These are phyloP conservation scores for Dianthus caryophyllus DNA, from an alignment of 148 eudicot species.

Conservation along the genomic window DNA sequence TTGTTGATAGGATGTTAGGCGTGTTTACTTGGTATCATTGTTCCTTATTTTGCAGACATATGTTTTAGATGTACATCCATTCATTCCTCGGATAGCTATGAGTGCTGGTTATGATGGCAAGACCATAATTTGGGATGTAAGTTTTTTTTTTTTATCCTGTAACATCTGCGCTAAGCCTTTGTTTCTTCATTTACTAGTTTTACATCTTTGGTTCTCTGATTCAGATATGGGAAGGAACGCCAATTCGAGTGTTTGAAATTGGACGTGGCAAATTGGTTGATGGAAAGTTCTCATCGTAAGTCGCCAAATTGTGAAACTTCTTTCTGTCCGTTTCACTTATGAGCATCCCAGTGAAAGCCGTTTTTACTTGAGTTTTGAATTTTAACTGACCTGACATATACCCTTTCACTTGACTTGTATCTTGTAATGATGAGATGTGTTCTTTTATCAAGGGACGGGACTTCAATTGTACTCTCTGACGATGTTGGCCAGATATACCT, in stretches of 20 bases:
- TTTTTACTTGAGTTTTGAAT: neutral
- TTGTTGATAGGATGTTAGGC: neutral
- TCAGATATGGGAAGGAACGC: constrained; percentile 98
- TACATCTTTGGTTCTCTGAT: constrained; percentile 16
- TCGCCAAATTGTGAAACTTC: constrained; percentile 13
- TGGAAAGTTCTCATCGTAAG: constrained; percentile 97
- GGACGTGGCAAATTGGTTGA: constrained; percentile 94
- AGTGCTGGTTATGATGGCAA: constrained; percentile 98
- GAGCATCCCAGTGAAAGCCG: neutral
- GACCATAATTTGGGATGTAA: constrained; percentile 94
- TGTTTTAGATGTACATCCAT: constrained; percentile 98
- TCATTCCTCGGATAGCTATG: constrained; percentile 98
- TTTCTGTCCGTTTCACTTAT: neutral
- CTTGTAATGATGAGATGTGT: constrained; percentile 3
- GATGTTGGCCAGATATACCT: constrained; percentile 92
- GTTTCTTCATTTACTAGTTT: constrained; percentile 13
- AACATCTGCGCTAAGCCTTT: neutral
- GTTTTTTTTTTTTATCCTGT: constrained; percentile 26
- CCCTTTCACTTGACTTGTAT: neutral
- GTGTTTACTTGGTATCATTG: neutral
- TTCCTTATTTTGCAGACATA: constrained; percentile 58
- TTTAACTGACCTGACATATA: neutral
- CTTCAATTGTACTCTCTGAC: constrained; percentile 94
- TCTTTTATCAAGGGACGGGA: constrained; percentile 68
- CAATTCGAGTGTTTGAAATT: constrained; percentile 73